Evolutionary conservation across 2,329 filamentous ascomycete species (phyloP).

Genomic region (Cladosporium sp.): DNA sequence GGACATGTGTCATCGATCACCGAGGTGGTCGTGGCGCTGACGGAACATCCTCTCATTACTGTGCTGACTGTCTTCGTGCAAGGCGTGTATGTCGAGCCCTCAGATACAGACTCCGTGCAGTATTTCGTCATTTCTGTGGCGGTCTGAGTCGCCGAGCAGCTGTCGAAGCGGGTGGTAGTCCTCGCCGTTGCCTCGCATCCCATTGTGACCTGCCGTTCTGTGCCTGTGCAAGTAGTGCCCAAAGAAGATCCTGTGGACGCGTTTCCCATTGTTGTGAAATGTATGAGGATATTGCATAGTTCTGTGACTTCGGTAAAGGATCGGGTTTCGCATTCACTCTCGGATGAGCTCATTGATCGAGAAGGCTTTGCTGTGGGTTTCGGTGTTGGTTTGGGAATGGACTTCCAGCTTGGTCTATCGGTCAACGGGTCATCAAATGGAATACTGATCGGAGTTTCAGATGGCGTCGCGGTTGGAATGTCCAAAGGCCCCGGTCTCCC

Average conservation of each 20-base stretch:
- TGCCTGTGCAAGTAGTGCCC: conserved; percentile 1
- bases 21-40: conserved; percentile 6
- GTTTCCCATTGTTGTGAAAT: neutral
- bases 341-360: neutral
- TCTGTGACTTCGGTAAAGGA: conserved; percentile 1
- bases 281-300: conserved; percentile 7
- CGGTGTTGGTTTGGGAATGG: neutral
- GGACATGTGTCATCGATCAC: conserved; percentile 7
- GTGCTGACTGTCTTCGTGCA: conserved; percentile 10
- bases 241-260: neutral
- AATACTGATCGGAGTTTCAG: too few species aligned
- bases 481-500: too few species aligned
- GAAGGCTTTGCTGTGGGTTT: neutral
- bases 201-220: neutral
- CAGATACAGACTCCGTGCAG: conserved; percentile 2
- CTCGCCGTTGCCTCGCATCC: neutral
- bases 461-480: too few species aligned
- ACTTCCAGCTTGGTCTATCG: too few species aligned
- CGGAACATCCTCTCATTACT: conserved; percentile 7
- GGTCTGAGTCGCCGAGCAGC: neutral
- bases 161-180: conserved; percentile 5
- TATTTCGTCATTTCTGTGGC: conserved; percentile 9
- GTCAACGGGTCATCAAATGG: too few species aligned
- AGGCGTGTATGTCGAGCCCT: conserved; percentile 1
- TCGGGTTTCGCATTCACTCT: conserved; percentile 4